These are phyloP conservation scores for Helminthosporium solani DNA, from an alignment of 2,329 filamentous ascomycete genomes.

Conservation along the genomic window DNA sequence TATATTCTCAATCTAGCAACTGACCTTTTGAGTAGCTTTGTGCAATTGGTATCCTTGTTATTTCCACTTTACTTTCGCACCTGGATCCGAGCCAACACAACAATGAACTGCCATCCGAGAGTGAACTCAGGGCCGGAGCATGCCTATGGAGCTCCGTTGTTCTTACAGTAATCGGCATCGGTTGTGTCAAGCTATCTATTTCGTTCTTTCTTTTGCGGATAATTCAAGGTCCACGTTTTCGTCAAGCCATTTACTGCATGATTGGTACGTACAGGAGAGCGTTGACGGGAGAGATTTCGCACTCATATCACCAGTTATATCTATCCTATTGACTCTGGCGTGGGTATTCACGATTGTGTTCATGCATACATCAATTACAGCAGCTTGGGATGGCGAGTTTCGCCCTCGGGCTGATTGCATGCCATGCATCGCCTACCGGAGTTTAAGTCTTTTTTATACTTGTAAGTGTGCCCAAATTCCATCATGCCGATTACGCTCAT, in stretches of 20 bases:
- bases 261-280: slow-evolving; percentile 38
- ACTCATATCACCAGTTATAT: slow-evolving; percentile 11
- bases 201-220: slow-evolving; percentile 48
- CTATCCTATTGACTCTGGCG: slow-evolving; percentile 39
- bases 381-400: slow-evolving; percentile 43
- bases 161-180: slow-evolving; percentile 47
- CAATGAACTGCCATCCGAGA: slow-evolving; percentile 21
- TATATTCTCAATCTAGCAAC: not conserved
- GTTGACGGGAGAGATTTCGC: too few relatives aligned
- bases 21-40: slow-evolving; percentile 18
- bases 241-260: slow-evolving; percentile 42
- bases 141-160: slow-evolving; percentile 44
- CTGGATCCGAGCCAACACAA: slow-evolving; percentile 48
- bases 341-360: slow-evolving; percentile 49
- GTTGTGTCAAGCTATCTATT: slow-evolving; percentile 51
- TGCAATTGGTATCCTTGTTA: slow-evolving; percentile 10
- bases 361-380: slow-evolving; percentile 48
- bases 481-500: not conserved
- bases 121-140: slow-evolving; percentile 37
- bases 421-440: slow-evolving; percentile 44
- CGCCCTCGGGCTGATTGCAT: slow-evolving; percentile 12
- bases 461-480: slow-evolving; percentile 19
- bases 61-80: slow-evolving; percentile 9
- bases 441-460: slow-evolving; percentile 50
- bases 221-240: slow-evolving; percentile 39